Percentiles rank a stretch among this genome's conserved stretches.
phyloP scores from a whole-genome alignment of 2,329 filamentous ascomycete species.

The Nannizziopsis barbatae region DNA sequence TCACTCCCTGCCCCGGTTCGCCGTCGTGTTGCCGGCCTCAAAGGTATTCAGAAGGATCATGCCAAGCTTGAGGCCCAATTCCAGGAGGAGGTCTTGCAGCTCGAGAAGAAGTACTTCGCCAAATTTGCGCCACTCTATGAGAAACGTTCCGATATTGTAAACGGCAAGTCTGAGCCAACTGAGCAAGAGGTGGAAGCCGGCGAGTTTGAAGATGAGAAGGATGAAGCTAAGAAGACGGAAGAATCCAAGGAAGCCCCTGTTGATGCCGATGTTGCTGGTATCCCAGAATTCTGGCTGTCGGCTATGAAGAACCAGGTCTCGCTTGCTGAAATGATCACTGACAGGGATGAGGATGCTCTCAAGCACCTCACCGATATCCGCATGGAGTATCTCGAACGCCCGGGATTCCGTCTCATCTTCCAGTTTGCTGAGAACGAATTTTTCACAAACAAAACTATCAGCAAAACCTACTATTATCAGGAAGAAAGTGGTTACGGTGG shows the following conservation, averaged over 20 bases:
- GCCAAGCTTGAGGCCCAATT: slow-evolving; percentile 97
- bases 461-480: slow-evolving; percentile 98
- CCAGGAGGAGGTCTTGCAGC: slow-evolving; percentile 92
- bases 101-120: slow-evolving; percentile 99
- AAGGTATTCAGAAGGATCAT: slow-evolving; percentile 98
- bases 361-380: slow-evolving; percentile 85
- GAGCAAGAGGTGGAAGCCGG: slow-evolving; percentile 79
- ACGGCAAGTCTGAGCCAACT: slow-evolving; percentile 73
- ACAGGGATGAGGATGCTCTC: slow-evolving; percentile 86
- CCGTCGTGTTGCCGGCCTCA: slow-evolving; percentile 85
- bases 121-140: slow-evolving; percentile 97
- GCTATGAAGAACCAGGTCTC: slow-evolving; percentile 99
- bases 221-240: slow-evolving; percentile 49
- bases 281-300: slow-evolving; percentile 98
- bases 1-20: slow-evolving; percentile 81
- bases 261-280: slow-evolving; percentile 54
- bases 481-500: slow-evolving; percentile 97
- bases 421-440: slow-evolving; percentile 91
- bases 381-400: slow-evolving; percentile 98
- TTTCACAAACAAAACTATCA: slow-evolving; percentile 94
- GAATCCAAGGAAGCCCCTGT: slow-evolving; percentile 39
- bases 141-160: slow-evolving; percentile 87
- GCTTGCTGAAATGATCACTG: slow-evolving; percentile 96
- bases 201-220: slow-evolving; percentile 61
- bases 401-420: slow-evolving; percentile 96